Evolutionary conservation across 208 protist genomes (phyloP).

Genomic region (Trypanosoma conorhini): DNA sequence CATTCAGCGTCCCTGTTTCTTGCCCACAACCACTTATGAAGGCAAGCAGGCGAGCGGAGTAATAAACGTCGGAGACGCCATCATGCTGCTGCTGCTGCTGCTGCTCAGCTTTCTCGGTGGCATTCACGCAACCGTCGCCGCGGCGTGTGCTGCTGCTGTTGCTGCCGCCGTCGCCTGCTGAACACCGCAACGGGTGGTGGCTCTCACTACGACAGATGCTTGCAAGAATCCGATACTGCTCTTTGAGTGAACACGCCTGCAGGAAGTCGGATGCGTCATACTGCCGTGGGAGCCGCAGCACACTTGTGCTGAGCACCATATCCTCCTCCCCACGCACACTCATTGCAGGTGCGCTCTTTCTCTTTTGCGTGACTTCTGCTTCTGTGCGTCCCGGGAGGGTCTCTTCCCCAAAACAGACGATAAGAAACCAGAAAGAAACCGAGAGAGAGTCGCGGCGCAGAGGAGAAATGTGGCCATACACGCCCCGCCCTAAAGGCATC

Average conservation of each 20-base stretch:
- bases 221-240: conserved; percentile 27
- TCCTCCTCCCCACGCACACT: background rate
- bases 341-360: background rate
- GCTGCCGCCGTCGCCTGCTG: too few relatives aligned
- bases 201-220: conserved; percentile 22
- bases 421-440: background rate
- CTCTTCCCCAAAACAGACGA: background rate
- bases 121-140: background rate
- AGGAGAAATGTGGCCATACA: background rate
- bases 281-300: conserved; percentile 19
- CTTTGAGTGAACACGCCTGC: conserved; percentile 10
- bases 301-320: conserved; percentile 5
- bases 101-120: background rate
- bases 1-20: conserved; percentile 3
- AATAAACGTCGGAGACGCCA: conserved; percentile 11
- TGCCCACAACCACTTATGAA: conserved; percentile 7
- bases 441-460: background rate
- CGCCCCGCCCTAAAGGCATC: too few relatives aligned
- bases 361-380: background rate
- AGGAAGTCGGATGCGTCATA: conserved; percentile 26
- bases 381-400: background rate
- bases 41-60: conserved; percentile 12
- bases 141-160: background rate
- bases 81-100: background rate
- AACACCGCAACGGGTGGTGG: background rate